phyloP scores from a whole-genome alignment of 2,329 filamentous ascomycete genomes.

The Thelonectria rubi region DNA sequence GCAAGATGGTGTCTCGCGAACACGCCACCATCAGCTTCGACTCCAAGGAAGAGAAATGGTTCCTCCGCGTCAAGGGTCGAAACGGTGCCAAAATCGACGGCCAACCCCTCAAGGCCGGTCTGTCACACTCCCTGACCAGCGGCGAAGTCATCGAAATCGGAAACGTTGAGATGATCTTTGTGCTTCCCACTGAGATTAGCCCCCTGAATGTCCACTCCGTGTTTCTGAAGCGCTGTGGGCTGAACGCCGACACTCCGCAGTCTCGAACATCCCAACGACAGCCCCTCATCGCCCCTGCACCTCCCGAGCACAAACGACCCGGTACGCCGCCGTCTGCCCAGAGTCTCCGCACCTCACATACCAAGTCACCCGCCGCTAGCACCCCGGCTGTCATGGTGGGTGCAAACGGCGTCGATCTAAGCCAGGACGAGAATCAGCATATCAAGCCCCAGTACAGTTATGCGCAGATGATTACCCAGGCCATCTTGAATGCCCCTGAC shows the following conservation, averaged over 20 bases:
- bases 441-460: slow-evolving; percentile 97
- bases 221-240: slow-evolving; percentile 74
- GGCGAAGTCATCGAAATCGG: slow-evolving; percentile 93
- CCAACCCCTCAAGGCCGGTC: slow-evolving; percentile 71
- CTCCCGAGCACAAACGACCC: slow-evolving; percentile 67
- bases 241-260: slow-evolving; percentile 49
- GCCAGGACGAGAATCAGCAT: slow-evolving; percentile 84
- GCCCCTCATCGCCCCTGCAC: slow-evolving; percentile 66
- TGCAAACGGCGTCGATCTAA: slow-evolving; percentile 74
- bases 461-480: slow-evolving; percentile 95
- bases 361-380: slow-evolving; percentile 47
- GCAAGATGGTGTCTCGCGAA: slow-evolving; percentile 80
- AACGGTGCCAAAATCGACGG: slow-evolving; percentile 92
- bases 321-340: slow-evolving; percentile 66
- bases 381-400: slow-evolving; percentile 51
- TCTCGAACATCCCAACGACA: slow-evolving; percentile 47
- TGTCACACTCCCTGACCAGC: slow-evolving; percentile 74
- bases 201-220: slow-evolving; percentile 73
- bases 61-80: slow-evolving; percentile 85
- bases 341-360: slow-evolving; percentile 34
- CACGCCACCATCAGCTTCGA: slow-evolving; percentile 81
- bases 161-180: slow-evolving; percentile 98
- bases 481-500: slow-evolving; percentile 85
- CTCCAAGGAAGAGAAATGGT: slow-evolving; percentile 76
- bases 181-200: slow-evolving; percentile 78